Conservation (phyloP, 2,329 filamentous ascomycete genomes). For the Diaporthe sp. region DNA sequence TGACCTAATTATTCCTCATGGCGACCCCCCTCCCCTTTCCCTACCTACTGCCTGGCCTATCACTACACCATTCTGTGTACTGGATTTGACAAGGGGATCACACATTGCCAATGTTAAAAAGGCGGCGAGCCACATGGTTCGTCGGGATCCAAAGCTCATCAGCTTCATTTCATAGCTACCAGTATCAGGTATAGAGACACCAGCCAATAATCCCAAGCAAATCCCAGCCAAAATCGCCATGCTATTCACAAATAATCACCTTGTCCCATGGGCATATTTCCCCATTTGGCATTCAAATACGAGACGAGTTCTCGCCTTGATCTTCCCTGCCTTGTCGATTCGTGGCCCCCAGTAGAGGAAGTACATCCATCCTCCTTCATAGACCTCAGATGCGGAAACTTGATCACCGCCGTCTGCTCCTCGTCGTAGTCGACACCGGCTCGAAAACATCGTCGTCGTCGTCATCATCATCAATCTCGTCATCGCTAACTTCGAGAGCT, state of each 20-base stretch:
- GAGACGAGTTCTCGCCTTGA: not conserved
- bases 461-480: conserved; percentile 72
- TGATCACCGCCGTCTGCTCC: conserved; percentile 36
- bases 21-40: not conserved
- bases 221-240: conserved; percentile 10
- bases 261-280: not conserved
- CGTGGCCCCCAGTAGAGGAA: not conserved
- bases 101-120: not conserved
- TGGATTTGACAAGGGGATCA: too few relatives aligned
- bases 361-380: not conserved
- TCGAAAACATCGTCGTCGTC: conserved; percentile 57
- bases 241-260: not conserved
- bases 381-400: not conserved
- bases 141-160: not conserved
- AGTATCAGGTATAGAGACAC: too few relatives aligned
- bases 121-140: not conserved
- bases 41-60: not conserved
- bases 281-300: not conserved
- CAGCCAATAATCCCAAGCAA: not conserved
- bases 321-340: not conserved
- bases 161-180: not conserved
- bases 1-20: conserved; percentile 1
- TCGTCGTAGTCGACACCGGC: conserved; percentile 52
- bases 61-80: not conserved
- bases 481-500: conserved; percentile 70